Conservation (phyloP, 345 rosid species). For the Eucalyptus sp. region DNA sequence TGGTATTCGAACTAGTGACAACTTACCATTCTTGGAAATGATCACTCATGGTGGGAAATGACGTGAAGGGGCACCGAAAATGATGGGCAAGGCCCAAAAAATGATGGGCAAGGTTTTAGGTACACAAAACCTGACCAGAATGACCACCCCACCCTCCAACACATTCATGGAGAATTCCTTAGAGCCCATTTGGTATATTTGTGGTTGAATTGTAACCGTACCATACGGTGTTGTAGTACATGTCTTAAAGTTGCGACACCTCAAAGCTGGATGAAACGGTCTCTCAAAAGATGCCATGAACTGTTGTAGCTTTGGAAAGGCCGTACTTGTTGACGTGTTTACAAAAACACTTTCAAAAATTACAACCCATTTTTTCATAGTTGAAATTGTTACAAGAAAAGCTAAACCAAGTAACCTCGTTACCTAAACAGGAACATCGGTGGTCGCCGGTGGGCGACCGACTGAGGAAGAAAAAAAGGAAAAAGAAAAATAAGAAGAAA, state of each 20-base stretch:
- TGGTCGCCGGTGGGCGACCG: too few species aligned
- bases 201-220: rapidly evolving
- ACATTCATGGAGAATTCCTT: not conserved
- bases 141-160: not conserved
- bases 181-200: not conserved
- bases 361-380: too few species aligned
- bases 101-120: not conserved
- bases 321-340: not conserved
- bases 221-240: not conserved
- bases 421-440: too few species aligned
- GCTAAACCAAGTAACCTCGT: too few species aligned
- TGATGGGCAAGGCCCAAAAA: not conserved
- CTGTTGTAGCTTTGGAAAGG: not conserved
- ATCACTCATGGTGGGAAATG: not conserved
- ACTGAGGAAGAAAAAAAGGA: too few species aligned
- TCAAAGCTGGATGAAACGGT: not conserved
- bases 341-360: too few species aligned
- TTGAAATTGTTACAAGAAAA: too few species aligned
- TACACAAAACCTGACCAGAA: not conserved
- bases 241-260: not conserved
- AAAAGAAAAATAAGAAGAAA: too few species aligned
- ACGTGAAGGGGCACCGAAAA: not conserved
- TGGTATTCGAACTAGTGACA: too few species aligned
- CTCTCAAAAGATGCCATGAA: not conserved
- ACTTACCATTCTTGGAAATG: not conserved